A percentile compares a stretch with the other conserved stretches of the same genome.
phyloP scores from a whole-genome alignment of 768 basidiomycete genomes.

The Royoungia palumana region DNA sequence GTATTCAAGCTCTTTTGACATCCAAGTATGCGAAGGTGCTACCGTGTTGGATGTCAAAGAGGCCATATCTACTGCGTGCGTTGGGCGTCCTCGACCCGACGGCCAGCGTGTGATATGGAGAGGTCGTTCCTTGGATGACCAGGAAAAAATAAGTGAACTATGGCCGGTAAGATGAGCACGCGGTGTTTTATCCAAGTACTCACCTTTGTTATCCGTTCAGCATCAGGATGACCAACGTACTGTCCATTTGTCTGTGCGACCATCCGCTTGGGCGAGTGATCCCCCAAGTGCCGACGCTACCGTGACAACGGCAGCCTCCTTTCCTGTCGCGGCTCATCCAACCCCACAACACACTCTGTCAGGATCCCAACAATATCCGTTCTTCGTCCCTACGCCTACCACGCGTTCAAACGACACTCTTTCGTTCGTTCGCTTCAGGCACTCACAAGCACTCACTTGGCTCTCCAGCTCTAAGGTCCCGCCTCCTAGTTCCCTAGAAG shows the following conservation, averaged over 20 bases:
- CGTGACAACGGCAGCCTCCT: constrained; percentile 14
- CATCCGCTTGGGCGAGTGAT: constrained; percentile 64
- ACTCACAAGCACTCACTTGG: constrained; percentile 24
- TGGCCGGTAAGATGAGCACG: constrained; percentile 56
- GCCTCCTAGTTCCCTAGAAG: constrained; percentile 10
- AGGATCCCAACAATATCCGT: constrained; percentile 1
- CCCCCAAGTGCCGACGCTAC: constrained; percentile 41
- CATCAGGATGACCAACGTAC: constrained; percentile 53
- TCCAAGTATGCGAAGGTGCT: constrained; percentile 46
- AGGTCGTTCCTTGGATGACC: constrained; percentile 62
- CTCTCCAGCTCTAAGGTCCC: constrained; percentile 22
- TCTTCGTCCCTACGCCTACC: background rate
- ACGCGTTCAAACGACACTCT: constrained; percentile 4
- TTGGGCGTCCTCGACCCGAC: constrained; percentile 61
- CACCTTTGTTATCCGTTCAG: constrained; percentile 32
- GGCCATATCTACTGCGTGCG: constrained; percentile 56
- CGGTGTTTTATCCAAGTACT: background rate
- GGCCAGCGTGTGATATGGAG: constrained; percentile 77
- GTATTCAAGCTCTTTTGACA: constrained; percentile 61
- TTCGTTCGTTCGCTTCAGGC: constrained; percentile 23
- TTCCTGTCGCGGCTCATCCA: background rate
- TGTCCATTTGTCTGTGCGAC: constrained; percentile 77
- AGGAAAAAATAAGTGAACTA: constrained; percentile 60
- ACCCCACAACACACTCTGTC: background rate
- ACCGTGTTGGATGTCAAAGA: constrained; percentile 65